phyloP scores from a whole-genome alignment of 192 early-diverging fungal species.

The Backusella mclennaniae region DNA sequence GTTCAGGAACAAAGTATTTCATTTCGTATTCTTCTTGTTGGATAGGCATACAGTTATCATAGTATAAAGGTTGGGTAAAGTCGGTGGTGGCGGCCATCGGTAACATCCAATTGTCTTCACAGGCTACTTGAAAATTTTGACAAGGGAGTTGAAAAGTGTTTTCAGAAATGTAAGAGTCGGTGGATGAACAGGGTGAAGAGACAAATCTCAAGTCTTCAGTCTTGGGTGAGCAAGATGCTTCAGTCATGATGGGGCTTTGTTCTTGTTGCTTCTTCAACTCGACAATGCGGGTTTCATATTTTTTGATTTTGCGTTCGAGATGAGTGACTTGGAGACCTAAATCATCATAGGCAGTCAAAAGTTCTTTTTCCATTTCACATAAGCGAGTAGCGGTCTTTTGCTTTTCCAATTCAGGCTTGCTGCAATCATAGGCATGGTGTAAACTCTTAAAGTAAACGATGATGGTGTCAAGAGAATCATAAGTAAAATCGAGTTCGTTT shows the following conservation, averaged over 20 bases:
- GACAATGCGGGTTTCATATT: slow-evolving; percentile 13
- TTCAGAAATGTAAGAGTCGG: not conserved
- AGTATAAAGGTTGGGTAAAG: not conserved
- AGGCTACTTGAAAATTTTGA: not conserved
- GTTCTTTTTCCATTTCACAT: slow-evolving; percentile 31
- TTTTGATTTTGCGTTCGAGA: slow-evolving; percentile 27
- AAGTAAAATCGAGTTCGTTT: slow-evolving; percentile 28
- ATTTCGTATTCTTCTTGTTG: slow-evolving; percentile 1
- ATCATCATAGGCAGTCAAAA: slow-evolving; percentile 37
- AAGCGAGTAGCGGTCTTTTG: slow-evolving; percentile 21
- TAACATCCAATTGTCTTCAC: not conserved
- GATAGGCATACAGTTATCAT: not conserved
- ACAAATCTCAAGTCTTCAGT: not conserved
- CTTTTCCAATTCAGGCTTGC: slow-evolving; percentile 7
- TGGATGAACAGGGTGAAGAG: not conserved
- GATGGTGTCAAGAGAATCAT: slow-evolving; percentile 33
- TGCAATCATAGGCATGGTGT: slow-evolving; percentile 19
- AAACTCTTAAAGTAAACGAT: slow-evolving; percentile 33
- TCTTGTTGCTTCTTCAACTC: slow-evolving; percentile 6
- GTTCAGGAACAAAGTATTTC: not conserved
- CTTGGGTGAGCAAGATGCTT: not conserved
- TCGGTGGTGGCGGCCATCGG: not conserved
- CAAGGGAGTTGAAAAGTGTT: not conserved
- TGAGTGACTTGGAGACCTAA: slow-evolving; percentile 32
- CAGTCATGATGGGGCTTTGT: not conserved